Base-by-base conservation (phyloP, 257 asterid species). In the Salvia rosmarinus region DNA sequence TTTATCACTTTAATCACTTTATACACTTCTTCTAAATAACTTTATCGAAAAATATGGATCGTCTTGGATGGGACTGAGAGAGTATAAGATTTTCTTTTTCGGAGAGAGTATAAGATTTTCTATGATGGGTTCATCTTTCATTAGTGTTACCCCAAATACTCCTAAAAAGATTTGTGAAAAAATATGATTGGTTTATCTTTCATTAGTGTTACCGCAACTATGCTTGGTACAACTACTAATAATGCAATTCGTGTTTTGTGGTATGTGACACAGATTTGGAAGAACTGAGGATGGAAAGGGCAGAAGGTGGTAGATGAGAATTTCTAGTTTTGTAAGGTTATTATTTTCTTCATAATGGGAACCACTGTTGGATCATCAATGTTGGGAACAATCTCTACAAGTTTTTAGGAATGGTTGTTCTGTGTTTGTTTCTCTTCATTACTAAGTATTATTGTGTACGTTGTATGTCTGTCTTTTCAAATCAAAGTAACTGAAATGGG, bases 181-280 rank as follows among this genome's bases (percentile, higher is more conserved):
- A 25, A 25, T n/a, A n/a, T n/a, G n/a, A n/a, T n/a, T n/a, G n/a
- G n/a, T 25, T 25, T 25, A 25, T 25, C 30, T 25, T 25, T 25
- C 30, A 25, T 25, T 25, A 25, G 37, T 2, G 6, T 3, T 3
- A 37, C 6, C 9, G 5, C 1, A 5, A 7, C 7, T 37, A 1
- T 37, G 9, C 8, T 37, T 37, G 9, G 9, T 9, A 5, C 42
- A 37, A 39, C 2, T 39, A 21, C 66, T 9, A 21, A 62, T 9
- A 55, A 56, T 8, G 30, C 4, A 28, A 55, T 23, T 59, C 0
- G 30, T 67, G 37, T 25, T 23, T 63, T 47, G 20, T 55, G 56
- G 17, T 17, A 44, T 69, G 23, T 67, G 16, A 13, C 4, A 16
- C 85, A 81, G 85, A 81, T 77, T 23, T 74, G 67, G 75, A 66